These are phyloP conservation scores for Westerdykella aurantiaca DNA, from an alignment of 2,329 filamentous ascomycete species.

Conservation along the genomic window DNA sequence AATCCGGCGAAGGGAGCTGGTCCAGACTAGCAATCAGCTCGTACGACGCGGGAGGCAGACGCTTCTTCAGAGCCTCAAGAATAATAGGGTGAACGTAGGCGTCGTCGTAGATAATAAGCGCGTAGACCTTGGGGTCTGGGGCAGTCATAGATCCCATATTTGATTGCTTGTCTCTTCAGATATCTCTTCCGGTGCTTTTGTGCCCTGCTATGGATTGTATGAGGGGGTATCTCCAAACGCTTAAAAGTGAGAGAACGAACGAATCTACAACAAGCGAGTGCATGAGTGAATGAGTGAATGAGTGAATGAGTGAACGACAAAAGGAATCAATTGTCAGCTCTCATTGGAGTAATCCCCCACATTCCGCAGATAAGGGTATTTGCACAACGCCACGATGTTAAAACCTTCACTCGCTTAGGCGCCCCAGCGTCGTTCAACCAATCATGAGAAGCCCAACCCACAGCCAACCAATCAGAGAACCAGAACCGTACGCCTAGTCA, in stretches of 20 bases:
- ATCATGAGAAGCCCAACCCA: constrained; percentile 12
- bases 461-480: neutral
- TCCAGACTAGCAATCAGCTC: constrained; percentile 50
- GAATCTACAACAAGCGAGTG: too few species aligned
- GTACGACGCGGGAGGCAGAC: constrained; percentile 53
- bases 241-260: too few species aligned
- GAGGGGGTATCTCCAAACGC: too few species aligned
- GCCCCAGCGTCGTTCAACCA: constrained; percentile 18
- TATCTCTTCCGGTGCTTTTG: too few species aligned
- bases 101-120: constrained; percentile 79
- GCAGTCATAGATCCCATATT: neutral
- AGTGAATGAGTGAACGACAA: too few species aligned
- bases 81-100: constrained; percentile 85
- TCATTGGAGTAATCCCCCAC: too few species aligned
- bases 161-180: too few species aligned
- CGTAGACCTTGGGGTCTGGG: constrained; percentile 48
- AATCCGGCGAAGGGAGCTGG: constrained; percentile 43
- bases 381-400: too few species aligned
- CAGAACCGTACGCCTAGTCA: constrained; percentile 14
- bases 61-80: constrained; percentile 60
- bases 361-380: too few species aligned
- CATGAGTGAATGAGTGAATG: too few species aligned
- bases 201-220: too few species aligned
- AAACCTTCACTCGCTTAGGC: constrained; percentile 22
- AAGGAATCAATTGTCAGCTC: too few species aligned